These are phyloP conservation scores for Rutstroemia sydowiana DNA, from an alignment of 2,329 filamentous ascomycete species.

Conservation along the genomic window DNA sequence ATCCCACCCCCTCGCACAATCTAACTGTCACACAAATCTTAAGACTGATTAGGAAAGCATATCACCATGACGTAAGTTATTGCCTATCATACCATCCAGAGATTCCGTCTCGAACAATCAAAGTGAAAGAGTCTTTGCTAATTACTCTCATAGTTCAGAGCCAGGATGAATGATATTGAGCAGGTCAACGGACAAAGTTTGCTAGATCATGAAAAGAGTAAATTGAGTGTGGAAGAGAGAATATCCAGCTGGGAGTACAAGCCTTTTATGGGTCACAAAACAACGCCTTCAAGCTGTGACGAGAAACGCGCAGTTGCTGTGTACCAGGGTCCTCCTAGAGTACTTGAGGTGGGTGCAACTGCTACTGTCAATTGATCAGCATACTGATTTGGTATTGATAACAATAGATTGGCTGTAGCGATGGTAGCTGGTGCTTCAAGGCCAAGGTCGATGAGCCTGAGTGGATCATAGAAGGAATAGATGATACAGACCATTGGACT, in stretches of 20 bases:
- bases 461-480: slow-evolving; percentile 28
- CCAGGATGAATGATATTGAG: slow-evolving; percentile 17
- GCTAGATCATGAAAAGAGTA: background rate
- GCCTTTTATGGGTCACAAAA: slow-evolving; percentile 1
- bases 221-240: background rate
- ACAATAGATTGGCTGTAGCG: slow-evolving; percentile 22
- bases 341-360: slow-evolving; percentile 19
- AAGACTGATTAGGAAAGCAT: slow-evolving; percentile 23
- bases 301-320: slow-evolving; percentile 8
- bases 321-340: slow-evolving; percentile 18
- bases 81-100: background rate
- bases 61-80: slow-evolving; percentile 24
- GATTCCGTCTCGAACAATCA: background rate
- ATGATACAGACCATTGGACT: slow-evolving; percentile 27
- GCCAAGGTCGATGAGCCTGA: slow-evolving; percentile 23
- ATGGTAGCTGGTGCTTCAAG: slow-evolving; percentile 26
- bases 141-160: slow-evolving; percentile 16
- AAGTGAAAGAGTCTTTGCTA: too few species aligned
- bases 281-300: background rate
- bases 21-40: slow-evolving; percentile 20
- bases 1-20: slow-evolving; percentile 11
- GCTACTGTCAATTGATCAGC: background rate
- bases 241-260: slow-evolving; percentile 23
- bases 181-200: background rate
- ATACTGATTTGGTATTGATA: background rate